Conservation (phyloP, 352 stramenopile genomes). For the Plasmopara viticola region DNA sequence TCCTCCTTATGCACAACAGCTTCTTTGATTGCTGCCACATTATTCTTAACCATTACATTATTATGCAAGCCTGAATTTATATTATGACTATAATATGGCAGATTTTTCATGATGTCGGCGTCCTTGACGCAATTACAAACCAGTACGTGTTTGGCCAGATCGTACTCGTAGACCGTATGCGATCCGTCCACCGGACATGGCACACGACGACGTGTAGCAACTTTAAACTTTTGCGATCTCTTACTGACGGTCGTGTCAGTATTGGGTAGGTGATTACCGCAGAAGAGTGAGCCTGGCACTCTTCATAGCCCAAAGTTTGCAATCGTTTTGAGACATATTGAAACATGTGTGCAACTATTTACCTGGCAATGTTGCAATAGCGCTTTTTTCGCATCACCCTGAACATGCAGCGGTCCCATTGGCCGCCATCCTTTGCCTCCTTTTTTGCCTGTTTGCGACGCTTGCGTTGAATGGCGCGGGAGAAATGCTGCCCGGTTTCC, state of each 20-base stretch:
- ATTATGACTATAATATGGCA: constrained; percentile 70
- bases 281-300: constrained; percentile 54
- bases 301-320: constrained; percentile 25
- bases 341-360: constrained; percentile 2
- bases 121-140: constrained; percentile 79
- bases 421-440: constrained; percentile 33
- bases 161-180: constrained; percentile 74
- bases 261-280: constrained; percentile 64
- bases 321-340: constrained; percentile 18
- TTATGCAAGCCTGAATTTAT: constrained; percentile 71
- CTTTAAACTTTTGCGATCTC: constrained; percentile 62
- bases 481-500: constrained; percentile 28
- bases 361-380: constrained; percentile 78
- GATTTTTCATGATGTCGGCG: constrained; percentile 38
- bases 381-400: constrained; percentile 71
- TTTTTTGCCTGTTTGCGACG: constrained; percentile 65
- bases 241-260: constrained; percentile 36
- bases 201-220: constrained; percentile 45
- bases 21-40: neutral
- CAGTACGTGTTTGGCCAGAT: constrained; percentile 71
- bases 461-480: constrained; percentile 27
- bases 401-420: constrained; percentile 81
- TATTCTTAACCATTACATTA: neutral
- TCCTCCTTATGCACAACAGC: constrained; percentile 2
- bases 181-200: constrained; percentile 62